These are phyloP conservation scores for Quercus wislizeni DNA, from an alignment of 306 rosid genomes.

Conservation along the genomic window DNA sequence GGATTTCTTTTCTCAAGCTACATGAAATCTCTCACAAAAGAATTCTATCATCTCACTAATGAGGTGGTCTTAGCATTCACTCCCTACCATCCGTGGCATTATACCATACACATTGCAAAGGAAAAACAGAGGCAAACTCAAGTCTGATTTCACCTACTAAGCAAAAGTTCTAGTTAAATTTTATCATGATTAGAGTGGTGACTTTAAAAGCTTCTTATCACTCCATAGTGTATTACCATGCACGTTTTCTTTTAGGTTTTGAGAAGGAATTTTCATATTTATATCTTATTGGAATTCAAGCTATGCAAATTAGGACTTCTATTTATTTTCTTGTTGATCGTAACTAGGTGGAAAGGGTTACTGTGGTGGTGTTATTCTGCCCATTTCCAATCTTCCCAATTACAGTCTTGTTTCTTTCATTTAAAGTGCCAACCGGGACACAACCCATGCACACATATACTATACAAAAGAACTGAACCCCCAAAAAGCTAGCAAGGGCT, in stretches of 20 bases:
- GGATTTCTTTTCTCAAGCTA: background rate
- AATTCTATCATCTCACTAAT: background rate
- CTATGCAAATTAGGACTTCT: too few relatives aligned
- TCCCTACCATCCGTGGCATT: background rate
- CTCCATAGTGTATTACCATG: background rate
- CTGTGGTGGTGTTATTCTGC: too few relatives aligned
- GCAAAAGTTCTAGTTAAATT: background rate
- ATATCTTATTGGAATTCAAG: too few relatives aligned
- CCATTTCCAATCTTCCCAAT: too few relatives aligned
- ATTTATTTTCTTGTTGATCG: too few relatives aligned
- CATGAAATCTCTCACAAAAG: background rate
- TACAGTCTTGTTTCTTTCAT: background rate
- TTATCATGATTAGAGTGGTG: too few relatives aligned
- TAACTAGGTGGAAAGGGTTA: too few relatives aligned
- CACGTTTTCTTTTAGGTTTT: background rate
- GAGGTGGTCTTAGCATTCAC: background rate
- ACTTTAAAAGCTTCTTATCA: background rate
- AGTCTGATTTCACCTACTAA: background rate
- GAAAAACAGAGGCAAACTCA: background rate
- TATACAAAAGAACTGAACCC: background rate
- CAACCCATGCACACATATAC: background rate
- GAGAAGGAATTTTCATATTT: background rate
- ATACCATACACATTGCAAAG: background rate
- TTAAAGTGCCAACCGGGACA: background rate
- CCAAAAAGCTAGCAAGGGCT: background rate